phyloP scores from a whole-genome alignment of 1,284 basidiomycete genomes.

The Papiliotrema flavescens region DNA sequence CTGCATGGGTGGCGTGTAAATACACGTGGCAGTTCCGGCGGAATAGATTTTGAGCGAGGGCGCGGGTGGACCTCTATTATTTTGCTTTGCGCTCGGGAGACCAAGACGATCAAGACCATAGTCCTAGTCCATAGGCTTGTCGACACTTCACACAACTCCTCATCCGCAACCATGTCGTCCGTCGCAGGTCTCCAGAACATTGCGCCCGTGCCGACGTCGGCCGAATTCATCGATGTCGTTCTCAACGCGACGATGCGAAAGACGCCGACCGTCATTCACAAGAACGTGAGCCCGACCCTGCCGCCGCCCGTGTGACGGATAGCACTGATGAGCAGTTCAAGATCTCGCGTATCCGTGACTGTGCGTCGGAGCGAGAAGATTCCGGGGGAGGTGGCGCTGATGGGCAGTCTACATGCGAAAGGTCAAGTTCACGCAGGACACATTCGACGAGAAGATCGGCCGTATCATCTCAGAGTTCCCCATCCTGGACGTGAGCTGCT shows the following conservation, averaged over 20 bases:
- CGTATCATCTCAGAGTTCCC: slow-evolving; percentile 95
- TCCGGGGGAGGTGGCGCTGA: slow-evolving; percentile 48
- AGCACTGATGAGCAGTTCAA: slow-evolving; percentile 60
- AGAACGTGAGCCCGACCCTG: slow-evolving; percentile 57
- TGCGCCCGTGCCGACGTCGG: slow-evolving; percentile 91
- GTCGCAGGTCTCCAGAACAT: slow-evolving; percentile 78
- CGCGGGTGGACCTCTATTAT: too few relatives aligned
- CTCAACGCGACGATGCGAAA: slow-evolving; percentile 82
- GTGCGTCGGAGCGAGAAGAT: slow-evolving; percentile 13
- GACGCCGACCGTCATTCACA: slow-evolving; percentile 96
- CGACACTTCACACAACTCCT: slow-evolving; percentile 2
- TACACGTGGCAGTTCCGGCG: too few relatives aligned
- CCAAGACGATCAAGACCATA: too few relatives aligned
- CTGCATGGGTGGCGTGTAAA: too few relatives aligned
- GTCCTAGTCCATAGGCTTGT: background rate
- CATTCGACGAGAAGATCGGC: slow-evolving; percentile 94
- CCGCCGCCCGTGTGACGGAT: background rate
- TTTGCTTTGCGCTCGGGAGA: too few relatives aligned
- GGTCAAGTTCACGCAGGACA: slow-evolving; percentile 98
- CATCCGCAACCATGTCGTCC: slow-evolving; percentile 38
- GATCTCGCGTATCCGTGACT: slow-evolving; percentile 59
- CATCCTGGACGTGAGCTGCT: slow-evolving; percentile 73
- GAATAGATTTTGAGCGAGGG: too few relatives aligned
- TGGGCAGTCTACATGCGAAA: slow-evolving; percentile 90
- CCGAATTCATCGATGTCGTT: slow-evolving; percentile 93